Conservation (phyloP, 2,329 filamentous ascomycete species). For the Cladophialophora chaetospira region DNA sequence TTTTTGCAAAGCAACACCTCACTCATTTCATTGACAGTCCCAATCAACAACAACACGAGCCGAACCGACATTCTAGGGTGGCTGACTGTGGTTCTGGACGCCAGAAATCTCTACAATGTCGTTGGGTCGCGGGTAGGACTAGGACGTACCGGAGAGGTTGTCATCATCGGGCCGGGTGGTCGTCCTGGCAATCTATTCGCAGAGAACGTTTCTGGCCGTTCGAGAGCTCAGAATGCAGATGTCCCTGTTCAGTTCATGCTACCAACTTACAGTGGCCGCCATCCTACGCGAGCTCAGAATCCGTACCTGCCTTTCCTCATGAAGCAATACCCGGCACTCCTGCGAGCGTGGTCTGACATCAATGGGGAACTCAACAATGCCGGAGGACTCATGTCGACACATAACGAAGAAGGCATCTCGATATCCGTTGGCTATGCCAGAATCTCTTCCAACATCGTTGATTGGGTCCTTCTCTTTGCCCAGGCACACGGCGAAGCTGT, state of each 20-base stretch:
- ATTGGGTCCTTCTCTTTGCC: conserved; percentile 82
- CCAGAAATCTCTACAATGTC: conserved; percentile 59
- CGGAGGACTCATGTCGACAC: conserved; percentile 63
- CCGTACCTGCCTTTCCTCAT: conserved; percentile 60
- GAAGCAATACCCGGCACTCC: conserved; percentile 62
- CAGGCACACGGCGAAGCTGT: conserved; percentile 73
- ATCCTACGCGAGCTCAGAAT: conserved; percentile 20
- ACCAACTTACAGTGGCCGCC: conserved; percentile 49
- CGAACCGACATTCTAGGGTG: conserved; percentile 72
- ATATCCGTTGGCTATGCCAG: conserved; percentile 79
- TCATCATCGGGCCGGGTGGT: conserved; percentile 68
- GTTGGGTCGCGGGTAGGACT: conserved; percentile 64
- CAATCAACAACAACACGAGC: conserved; percentile 66
- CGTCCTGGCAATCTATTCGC: conserved; percentile 66
- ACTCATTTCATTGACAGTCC: conserved; percentile 76
- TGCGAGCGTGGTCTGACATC: conserved; percentile 58
- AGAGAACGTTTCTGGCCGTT: conserved; percentile 7
- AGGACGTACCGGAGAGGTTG: conserved; percentile 66
- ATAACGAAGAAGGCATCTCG: conserved; percentile 67
- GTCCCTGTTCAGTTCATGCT: conserved; percentile 62
- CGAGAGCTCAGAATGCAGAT: conserved; percentile 39
- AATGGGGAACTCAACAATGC: conserved; percentile 62
- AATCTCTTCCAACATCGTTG: conserved; percentile 66
- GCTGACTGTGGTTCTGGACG: conserved; percentile 73
- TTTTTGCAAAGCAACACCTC: conserved; percentile 71